phyloP scores from a whole-genome alignment of 257 asterid genomes.

The Scutellaria baicalensis region DNA sequence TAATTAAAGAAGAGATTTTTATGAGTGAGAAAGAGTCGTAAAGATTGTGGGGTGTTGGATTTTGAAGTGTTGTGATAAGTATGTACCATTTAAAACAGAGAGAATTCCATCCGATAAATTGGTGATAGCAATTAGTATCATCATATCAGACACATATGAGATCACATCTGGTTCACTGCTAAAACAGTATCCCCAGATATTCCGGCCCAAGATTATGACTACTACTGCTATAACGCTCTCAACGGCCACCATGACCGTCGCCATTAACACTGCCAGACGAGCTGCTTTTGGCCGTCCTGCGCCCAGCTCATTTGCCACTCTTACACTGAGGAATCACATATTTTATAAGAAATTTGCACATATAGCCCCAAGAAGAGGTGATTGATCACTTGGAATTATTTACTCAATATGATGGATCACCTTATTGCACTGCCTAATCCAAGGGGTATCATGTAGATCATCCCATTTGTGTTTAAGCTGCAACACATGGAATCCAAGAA shows the following conservation, averaged over 20 bases:
- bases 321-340: conserved; percentile 17
- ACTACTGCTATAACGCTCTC: conserved; percentile 46
- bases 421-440: conserved; percentile 73
- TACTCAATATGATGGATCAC: conserved; percentile 6
- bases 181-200: conserved; percentile 58
- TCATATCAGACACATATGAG: conserved; percentile 46
- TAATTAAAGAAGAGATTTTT: neutral
- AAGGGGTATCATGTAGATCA: conserved; percentile 66
- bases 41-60: neutral
- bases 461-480: conserved; percentile 51
- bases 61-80: neutral
- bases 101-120: conserved; percentile 53
- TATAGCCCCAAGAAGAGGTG: neutral
- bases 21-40: neutral
- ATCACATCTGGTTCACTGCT: conserved; percentile 43
- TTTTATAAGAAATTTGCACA: neutral
- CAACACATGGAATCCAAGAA: neutral
- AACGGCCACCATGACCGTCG: conserved; percentile 35
- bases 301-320: conserved; percentile 68
- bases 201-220: conserved; percentile 36
- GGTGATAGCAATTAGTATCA: conserved; percentile 39
- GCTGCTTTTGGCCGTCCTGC: conserved; percentile 57
- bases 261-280: conserved; percentile 44
- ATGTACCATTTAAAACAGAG: conserved; percentile 40
- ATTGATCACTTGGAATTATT: neutral